phyloP scores from a whole-genome alignment of 331 rosid species.

The Spiraea crenata region DNA sequence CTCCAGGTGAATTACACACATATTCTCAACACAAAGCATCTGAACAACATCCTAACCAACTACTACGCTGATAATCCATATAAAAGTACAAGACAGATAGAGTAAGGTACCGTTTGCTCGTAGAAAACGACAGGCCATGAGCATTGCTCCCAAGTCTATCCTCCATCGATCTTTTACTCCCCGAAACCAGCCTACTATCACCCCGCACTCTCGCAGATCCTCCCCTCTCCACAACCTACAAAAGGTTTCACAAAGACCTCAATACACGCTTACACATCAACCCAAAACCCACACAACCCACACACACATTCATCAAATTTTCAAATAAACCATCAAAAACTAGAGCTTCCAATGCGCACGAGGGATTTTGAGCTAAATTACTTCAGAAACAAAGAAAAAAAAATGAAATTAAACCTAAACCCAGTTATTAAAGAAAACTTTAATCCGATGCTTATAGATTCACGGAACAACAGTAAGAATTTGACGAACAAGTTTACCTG shows the following conservation, averaged over 20 bases:
- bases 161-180: constrained; percentile 35
- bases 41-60: neutral
- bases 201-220: constrained; percentile 19
- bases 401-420: neutral
- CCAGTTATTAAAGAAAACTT: no score
- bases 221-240: constrained; percentile 60
- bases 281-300: neutral
- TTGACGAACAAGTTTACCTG: constrained; percentile 40
- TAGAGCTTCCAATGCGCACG: neutral
- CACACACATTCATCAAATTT: neutral
- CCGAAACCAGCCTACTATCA: constrained; percentile 26
- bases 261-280: neutral
- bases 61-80: neutral
- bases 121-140: constrained; percentile 22
- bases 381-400: neutral
- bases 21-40: neutral
- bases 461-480: neutral
- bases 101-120: constrained; percentile 38
- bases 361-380: neutral
- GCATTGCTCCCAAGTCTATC: constrained; percentile 36
- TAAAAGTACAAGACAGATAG: neutral
- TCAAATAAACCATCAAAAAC: neutral
- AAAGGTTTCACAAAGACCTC: constrained; percentile 1
- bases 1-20: neutral
- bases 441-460: neutral